Percentiles rank a stretch among this genome's conserved stretches.
phyloP scores from a whole-genome alignment of 1,284 basidiomycete genomes.

The Athelia psychrophila region DNA sequence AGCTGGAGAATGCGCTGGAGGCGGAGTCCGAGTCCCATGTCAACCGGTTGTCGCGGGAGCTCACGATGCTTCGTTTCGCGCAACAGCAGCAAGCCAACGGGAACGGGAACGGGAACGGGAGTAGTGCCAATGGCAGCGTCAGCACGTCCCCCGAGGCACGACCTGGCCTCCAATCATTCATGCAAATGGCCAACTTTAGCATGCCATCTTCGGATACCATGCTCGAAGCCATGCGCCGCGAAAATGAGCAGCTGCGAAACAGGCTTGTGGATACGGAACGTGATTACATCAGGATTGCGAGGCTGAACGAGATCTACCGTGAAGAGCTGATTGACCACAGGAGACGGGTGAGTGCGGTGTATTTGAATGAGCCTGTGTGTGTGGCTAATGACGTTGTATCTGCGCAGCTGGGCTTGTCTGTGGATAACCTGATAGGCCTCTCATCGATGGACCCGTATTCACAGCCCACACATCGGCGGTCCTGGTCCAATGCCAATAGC shows the following conservation, averaged over 20 bases:
- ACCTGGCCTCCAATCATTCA: conserved; percentile 24
- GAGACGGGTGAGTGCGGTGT: conserved; percentile 52
- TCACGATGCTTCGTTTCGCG: conserved; percentile 58
- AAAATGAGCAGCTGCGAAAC: conserved; percentile 70
- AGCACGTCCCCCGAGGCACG: conserved; percentile 33
- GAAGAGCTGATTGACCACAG: conserved; percentile 78
- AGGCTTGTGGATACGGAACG: conserved; percentile 68
- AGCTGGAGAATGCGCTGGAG: conserved; percentile 76
- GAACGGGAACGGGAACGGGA: too few relatives aligned
- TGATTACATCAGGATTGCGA: conserved; percentile 66
- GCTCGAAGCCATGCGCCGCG: conserved; percentile 68
- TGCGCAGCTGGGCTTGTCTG: conserved; percentile 61
- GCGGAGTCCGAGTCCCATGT: conserved; percentile 80
- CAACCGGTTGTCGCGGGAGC: conserved; percentile 66
- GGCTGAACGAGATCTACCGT: conserved; percentile 77
- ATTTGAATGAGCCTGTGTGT: conserved; percentile 2
- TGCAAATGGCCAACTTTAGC: conserved; percentile 30
- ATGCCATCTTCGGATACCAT: conserved; percentile 60
- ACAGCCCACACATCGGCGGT: conserved; percentile 62
- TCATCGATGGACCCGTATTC: conserved; percentile 61
- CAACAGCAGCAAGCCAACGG: conserved; percentile 32
- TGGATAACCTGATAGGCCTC: conserved; percentile 73
- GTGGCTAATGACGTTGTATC: not conserved
- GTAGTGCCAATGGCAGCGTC: conserved; percentile 26
- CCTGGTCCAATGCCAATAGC: conserved; percentile 35